A percentile compares a stretch with the other conserved stretches of the same genome.
phyloP scores from a whole-genome alignment of 768 basidiomycete genomes.

The Suillus subluteus region DNA sequence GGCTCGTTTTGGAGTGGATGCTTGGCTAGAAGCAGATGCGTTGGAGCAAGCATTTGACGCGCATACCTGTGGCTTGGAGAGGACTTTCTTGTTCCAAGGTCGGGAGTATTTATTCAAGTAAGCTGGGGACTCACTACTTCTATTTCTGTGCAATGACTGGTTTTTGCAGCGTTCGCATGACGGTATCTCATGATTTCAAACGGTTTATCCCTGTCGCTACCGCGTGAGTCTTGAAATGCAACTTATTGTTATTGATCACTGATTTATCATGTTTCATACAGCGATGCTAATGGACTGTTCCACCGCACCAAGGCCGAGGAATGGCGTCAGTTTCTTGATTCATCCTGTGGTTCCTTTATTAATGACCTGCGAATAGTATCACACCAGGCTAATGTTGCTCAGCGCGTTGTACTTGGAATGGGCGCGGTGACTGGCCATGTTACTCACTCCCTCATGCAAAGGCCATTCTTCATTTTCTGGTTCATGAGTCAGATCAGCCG shows the following conservation, averaged over 20 bases:
- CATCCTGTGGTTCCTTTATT: constrained; percentile 11
- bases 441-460: constrained; percentile 49
- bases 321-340: constrained; percentile 56
- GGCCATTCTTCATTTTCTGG: constrained; percentile 76
- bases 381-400: constrained; percentile 62
- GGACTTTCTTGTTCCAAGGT: constrained; percentile 69
- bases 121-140: constrained; percentile 9
- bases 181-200: constrained; percentile 70
- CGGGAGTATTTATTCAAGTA: constrained; percentile 66
- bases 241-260: constrained; percentile 2
- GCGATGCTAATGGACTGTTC: constrained; percentile 49
- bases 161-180: constrained; percentile 61
- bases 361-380: constrained; percentile 39
- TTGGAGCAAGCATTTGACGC: constrained; percentile 64
- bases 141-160: neutral
- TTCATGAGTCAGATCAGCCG: constrained; percentile 73
- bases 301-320: constrained; percentile 63
- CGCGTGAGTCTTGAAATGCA: constrained; percentile 44
- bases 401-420: constrained; percentile 61
- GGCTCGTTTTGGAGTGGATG: constrained; percentile 63
- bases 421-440: constrained; percentile 59
- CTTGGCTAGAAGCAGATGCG: constrained; percentile 71
- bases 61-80: constrained; percentile 70
- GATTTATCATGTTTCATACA: constrained; percentile 22
- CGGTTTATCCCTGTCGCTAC: constrained; percentile 62